Conservation (phyloP, 2,329 filamentous ascomycete genomes). For the Ceratocystis lukuohia region DNA sequence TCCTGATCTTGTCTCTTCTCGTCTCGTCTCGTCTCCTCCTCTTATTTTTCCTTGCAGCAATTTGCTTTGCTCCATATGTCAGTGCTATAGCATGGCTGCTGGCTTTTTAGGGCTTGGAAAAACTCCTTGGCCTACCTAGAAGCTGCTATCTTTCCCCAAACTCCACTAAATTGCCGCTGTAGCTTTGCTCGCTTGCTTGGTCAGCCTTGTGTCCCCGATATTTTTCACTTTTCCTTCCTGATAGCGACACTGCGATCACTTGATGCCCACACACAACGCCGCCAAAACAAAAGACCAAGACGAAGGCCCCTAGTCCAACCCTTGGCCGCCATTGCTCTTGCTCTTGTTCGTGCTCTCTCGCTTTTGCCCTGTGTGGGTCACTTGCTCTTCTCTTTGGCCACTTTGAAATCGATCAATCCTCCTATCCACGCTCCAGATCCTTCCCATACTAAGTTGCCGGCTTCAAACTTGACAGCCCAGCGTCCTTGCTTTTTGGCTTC, state of each 20-base stretch:
- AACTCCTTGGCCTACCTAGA: too few relatives aligned
- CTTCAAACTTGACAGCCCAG: slow-evolving; percentile 7
- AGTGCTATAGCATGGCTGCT: too few relatives aligned
- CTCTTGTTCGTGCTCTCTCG: neutral
- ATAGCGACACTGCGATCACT: neutral
- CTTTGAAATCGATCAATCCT: slow-evolving; percentile 8
- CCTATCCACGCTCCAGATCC: slow-evolving; percentile 7
- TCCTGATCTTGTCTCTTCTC: too few relatives aligned
- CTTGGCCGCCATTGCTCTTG: neutral
- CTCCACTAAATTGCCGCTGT: too few relatives aligned
- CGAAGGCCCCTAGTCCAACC: neutral
- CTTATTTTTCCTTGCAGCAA: too few relatives aligned
- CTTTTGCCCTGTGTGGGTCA: neutral
- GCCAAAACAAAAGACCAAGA: neutral
- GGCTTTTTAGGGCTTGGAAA: too few relatives aligned
- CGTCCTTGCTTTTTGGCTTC: neutral
- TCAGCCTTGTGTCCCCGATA: neutral
- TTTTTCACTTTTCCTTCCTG: neutral
- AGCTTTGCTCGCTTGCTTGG: neutral
- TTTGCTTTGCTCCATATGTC: too few relatives aligned
- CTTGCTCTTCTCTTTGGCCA: neutral
- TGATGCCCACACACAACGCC: neutral
- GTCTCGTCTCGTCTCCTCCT: too few relatives aligned
- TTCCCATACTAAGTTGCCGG: slow-evolving; percentile 10
- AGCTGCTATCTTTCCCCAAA: too few relatives aligned